These are phyloP conservation scores for Nemania diffusa DNA, from an alignment of 2,329 filamentous ascomycete genomes.

Conservation along the genomic window DNA sequence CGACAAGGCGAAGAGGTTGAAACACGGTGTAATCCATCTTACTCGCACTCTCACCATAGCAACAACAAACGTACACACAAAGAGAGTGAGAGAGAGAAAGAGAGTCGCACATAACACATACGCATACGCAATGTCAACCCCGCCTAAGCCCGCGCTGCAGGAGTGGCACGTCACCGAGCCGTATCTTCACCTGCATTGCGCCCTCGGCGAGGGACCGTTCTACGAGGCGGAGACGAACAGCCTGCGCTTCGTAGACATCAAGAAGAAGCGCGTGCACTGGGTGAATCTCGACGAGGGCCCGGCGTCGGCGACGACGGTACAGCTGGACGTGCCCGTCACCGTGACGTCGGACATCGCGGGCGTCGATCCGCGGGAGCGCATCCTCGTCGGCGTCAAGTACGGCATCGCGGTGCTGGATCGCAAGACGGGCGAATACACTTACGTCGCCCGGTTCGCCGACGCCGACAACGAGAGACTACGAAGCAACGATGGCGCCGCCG, in stretches of 20 bases:
- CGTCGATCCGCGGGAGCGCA: constrained; percentile 68
- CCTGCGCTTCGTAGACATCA: constrained; percentile 86
- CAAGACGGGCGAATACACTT: constrained; percentile 63
- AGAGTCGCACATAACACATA: too few species aligned
- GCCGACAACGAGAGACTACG: constrained; percentile 64
- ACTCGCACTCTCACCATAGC: too few species aligned
- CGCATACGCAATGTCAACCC: constrained; percentile 50
- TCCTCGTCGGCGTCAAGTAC: constrained; percentile 82
- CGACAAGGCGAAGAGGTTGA: too few species aligned
- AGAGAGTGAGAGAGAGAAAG: too few species aligned
- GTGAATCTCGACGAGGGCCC: constrained; percentile 73
- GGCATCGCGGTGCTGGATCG: constrained; percentile 83
- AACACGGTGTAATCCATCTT: too few species aligned
- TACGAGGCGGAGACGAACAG: constrained; percentile 73
- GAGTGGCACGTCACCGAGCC: constrained; percentile 63
- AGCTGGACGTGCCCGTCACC: constrained; percentile 65
- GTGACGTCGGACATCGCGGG: constrained; percentile 84
- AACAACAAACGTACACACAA: too few species aligned
- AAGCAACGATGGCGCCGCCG: constrained; percentile 85
- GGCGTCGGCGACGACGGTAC: constrained; percentile 69
- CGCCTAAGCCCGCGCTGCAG: constrained; percentile 49
- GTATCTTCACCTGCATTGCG: constrained; percentile 71
- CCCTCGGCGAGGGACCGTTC: constrained; percentile 78
- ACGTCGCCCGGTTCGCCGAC: constrained; percentile 61
- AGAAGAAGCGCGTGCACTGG: constrained; percentile 76